Evolutionary conservation across 768 basidiomycete species (phyloP), one percentile per base, ranked within the genome.

Genomic region (Boletus barrowsii): DNA sequence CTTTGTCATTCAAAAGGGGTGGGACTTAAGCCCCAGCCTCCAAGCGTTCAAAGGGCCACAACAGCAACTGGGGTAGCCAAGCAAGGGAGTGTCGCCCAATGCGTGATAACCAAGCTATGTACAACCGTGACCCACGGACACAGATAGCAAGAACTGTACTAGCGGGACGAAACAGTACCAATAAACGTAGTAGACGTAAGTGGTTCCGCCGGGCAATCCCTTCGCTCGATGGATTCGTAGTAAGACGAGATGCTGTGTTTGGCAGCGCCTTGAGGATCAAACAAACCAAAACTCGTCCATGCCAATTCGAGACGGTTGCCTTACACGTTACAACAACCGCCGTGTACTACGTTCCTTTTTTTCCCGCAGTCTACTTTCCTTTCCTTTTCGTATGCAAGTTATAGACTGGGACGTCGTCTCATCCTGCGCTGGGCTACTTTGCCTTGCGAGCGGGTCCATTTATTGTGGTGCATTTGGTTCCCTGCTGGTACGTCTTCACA

Each of bases 381-480:
- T 58, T 55, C 41, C 17, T 14, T 11, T 18, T 33, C 22, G n/a
- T 37, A 61, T 67, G 57, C 32, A 36, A 30, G 60, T 63, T 35
- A 52, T 54, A 24, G 76, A 87, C 69, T 83, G 79, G 81, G 83
- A 82, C 61, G 63, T 87, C 43, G 57, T 89, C 29, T 80, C 80
- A 1, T 85, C 89, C 35, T 90, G 88, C 61, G 82, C 73, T 7
- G 90, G 88, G 8, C 73, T 92, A 7, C 68, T 91, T 47, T 68
- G 71, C 33, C 78, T 91, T 22, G 90, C 90, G 2, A 79, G 73
- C 47, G 62, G 68, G n/a, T 84, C 86, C 29, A 79, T 93, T 42
- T 90, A 86, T 61, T 77, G 79, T 26, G 90, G 90, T 35, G 79
- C 90, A 6, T 79, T 78, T 71, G 82, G 79, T 14, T 87, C 87